Percentiles rank a stretch among this genome's conserved stretches.
Evolutionary conservation across 495 filamentous ascomycete genomes (phyloP).

Genomic region (Hypoxylon fuscum): DNA sequence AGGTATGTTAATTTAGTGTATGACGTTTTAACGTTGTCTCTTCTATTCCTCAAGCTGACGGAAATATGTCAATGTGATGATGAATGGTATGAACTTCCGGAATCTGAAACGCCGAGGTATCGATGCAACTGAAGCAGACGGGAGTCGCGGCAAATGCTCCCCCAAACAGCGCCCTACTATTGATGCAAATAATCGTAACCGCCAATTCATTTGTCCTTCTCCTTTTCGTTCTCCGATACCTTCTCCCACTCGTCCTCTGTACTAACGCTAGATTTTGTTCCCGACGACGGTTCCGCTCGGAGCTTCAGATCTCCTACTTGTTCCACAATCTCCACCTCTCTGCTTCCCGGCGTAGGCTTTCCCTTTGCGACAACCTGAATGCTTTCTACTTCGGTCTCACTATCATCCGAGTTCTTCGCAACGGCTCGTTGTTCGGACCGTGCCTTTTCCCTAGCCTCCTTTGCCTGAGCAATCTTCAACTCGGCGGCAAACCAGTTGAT

Average conservation of each 20-base stretch:
- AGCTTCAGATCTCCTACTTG: slow-evolving; percentile 53
- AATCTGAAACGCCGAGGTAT: slow-evolving; percentile 27
- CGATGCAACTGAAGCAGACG: slow-evolving; percentile 24
- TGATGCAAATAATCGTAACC: not conserved
- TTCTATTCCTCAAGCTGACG: slow-evolving; percentile 3
- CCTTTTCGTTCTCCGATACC: slow-evolving; percentile 65
- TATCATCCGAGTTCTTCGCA: slow-evolving; percentile 45
- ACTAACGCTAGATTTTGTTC: slow-evolving; percentile 57
- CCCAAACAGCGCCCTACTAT: too few relatives aligned
- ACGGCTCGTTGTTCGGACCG: slow-evolving; percentile 48
- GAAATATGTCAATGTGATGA: slow-evolving; percentile 9
- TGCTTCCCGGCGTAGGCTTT: slow-evolving; percentile 41
- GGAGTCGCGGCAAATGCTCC: slow-evolving; percentile 34
- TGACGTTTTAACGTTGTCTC: too few relatives aligned
- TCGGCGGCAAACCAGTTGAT: slow-evolving; percentile 98
- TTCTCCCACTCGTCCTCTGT: slow-evolving; percentile 70
- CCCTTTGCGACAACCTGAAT: slow-evolving; percentile 42
- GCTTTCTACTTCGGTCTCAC: slow-evolving; percentile 63
- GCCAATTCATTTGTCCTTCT: slow-evolving; percentile 55
- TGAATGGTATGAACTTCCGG: slow-evolving; percentile 23
- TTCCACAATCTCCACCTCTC: slow-evolving; percentile 51
- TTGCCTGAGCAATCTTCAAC: slow-evolving; percentile 69
- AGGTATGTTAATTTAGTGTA: slow-evolving; percentile 2
- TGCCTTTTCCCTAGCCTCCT: slow-evolving; percentile 69
- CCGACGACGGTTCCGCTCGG: slow-evolving; percentile 43